Base-by-base conservation (phyloP, 805 yeast genomes). In the Brettanomyces custersianus region DNA sequence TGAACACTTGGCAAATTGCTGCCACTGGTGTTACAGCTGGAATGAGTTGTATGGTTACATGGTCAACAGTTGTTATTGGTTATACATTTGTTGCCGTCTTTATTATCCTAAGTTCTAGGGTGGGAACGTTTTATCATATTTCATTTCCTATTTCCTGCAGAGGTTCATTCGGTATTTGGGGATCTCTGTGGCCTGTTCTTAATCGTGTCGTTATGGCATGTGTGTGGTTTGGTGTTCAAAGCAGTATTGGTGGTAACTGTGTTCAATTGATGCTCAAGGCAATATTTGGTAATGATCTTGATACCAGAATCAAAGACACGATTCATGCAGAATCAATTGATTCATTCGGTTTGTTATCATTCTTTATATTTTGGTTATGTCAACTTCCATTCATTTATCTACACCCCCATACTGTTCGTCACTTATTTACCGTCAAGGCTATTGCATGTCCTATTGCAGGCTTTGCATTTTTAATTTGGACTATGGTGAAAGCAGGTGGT, bases 1-100 rank as follows among this genome's bases (percentile, higher is more conserved):
- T 86, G 52, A 85, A 83, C 55, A 84, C 95, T 5, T 85, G 90
- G 86, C 87, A 82, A 63, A 84, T 86, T 47, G 95, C 94, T 2
- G 77, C 90, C 7, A 81, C 94, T 0, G 94, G 94, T 48, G 79
- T 81, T 39, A 65, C 68, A 36, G 74, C 77, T 17, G 92, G 92
- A 9, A 62, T 86, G 59, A 72, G 79, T 13, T 85, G 95, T 94
- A 86, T 94, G 94, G 87, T 79, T 52, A 77, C 82, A 10, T 86
- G 95, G 94, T 60, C 86, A 26, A 73, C 92, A 1, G 92, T 86
- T 19, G 84, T 94, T 92, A 43, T 86, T 13, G 95, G 95, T 5
- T 86, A 86, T 56, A 51, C 66, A 15, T 57, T 82, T 32, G 75
- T 83, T 42, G 92, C 82, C 42, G 46, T 69, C 1, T 83, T 85